Percentiles rank a stretch among this genome's conserved stretches.
phyloP scores from a whole-genome alignment of 2,329 filamentous ascomycete species.

The Cercospora berteroae region DNA sequence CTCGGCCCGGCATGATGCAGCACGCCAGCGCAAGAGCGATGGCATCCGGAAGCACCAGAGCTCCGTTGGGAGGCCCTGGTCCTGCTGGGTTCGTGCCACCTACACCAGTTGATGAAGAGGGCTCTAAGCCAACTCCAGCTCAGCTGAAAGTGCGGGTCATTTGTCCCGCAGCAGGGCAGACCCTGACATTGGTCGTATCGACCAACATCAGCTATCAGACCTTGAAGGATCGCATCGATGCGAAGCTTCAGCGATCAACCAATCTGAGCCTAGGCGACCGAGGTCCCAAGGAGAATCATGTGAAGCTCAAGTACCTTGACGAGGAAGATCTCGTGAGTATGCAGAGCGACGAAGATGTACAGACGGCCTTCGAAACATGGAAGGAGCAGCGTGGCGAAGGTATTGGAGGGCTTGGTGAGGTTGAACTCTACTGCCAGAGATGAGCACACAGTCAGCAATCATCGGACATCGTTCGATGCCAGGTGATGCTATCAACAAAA shows the following conservation, averaged over 20 bases:
- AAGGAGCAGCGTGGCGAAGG: slow-evolving; percentile 68
- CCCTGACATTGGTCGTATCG: slow-evolving; percentile 91
- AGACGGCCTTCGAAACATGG: slow-evolving; percentile 94
- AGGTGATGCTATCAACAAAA: not conserved
- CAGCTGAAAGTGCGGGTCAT: slow-evolving; percentile 96
- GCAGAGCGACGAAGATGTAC: slow-evolving; percentile 92
- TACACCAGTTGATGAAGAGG: slow-evolving; percentile 22
- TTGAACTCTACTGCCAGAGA: slow-evolving; percentile 77
- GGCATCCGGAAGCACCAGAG: slow-evolving; percentile 38
- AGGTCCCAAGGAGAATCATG: slow-evolving; percentile 46
- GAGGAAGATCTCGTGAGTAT: slow-evolving; percentile 93
- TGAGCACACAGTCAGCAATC: slow-evolving; percentile 22
- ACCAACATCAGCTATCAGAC: slow-evolving; percentile 95
- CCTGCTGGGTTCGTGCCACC: slow-evolving; percentile 18
- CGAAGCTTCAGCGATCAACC: slow-evolving; percentile 85
- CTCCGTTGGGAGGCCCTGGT: slow-evolving; percentile 18
- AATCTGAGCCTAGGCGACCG: slow-evolving; percentile 78
- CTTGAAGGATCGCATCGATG: slow-evolving; percentile 91
- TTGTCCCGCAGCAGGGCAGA: slow-evolving; percentile 73
- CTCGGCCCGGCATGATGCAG: slow-evolving; percentile 23
- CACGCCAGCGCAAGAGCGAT: slow-evolving; percentile 40
- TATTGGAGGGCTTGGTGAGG: slow-evolving; percentile 73
- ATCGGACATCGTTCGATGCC: not conserved
- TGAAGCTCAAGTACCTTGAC: slow-evolving; percentile 87
- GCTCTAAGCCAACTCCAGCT: slow-evolving; percentile 53